Evolutionary conservation across 768 basidiomycete species (phyloP).

Genomic region (Boletus subcaerulescens): DNA sequence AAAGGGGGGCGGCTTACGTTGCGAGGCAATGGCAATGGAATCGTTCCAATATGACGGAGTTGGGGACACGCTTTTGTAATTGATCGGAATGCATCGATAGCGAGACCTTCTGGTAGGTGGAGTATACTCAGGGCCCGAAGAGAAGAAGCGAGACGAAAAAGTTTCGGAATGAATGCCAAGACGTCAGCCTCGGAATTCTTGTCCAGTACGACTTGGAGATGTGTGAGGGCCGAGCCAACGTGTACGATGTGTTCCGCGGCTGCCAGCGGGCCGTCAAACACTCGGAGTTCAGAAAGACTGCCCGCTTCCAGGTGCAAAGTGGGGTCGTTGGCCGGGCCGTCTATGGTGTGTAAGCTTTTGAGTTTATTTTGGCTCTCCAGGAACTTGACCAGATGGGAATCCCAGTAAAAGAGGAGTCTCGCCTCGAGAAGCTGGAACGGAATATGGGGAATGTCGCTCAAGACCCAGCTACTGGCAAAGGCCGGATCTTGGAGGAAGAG

Average conservation of each 20-base stretch:
- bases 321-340: constrained; percentile 25
- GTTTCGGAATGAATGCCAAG: constrained; percentile 32
- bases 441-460: constrained; percentile 37
- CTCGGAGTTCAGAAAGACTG: constrained; percentile 40
- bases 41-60: constrained; percentile 39
- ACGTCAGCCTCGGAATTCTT: constrained; percentile 32
- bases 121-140: constrained; percentile 38
- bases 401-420: constrained; percentile 50
- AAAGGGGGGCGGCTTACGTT: constrained; percentile 30
- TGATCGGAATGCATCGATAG: constrained; percentile 30
- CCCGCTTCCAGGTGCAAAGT: constrained; percentile 26
- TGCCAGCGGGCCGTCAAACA: constrained; percentile 45
- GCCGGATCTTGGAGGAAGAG: constrained; percentile 42
- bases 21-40: constrained; percentile 34
- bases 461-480: constrained; percentile 43
- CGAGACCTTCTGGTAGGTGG: constrained; percentile 33
- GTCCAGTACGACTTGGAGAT: constrained; percentile 45
- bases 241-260: constrained; percentile 40
- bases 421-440: constrained; percentile 50
- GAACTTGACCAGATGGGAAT: constrained; percentile 44
- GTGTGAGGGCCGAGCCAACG: constrained; percentile 37
- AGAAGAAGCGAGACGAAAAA: constrained; percentile 27
- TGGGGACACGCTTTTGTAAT: constrained; percentile 33
- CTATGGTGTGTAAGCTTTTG: constrained; percentile 33
- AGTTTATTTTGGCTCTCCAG: constrained; percentile 46